phyloP scores from a whole-genome alignment of 352 stramenopile genomes.

The Hyaloperonospora brassicae region DNA sequence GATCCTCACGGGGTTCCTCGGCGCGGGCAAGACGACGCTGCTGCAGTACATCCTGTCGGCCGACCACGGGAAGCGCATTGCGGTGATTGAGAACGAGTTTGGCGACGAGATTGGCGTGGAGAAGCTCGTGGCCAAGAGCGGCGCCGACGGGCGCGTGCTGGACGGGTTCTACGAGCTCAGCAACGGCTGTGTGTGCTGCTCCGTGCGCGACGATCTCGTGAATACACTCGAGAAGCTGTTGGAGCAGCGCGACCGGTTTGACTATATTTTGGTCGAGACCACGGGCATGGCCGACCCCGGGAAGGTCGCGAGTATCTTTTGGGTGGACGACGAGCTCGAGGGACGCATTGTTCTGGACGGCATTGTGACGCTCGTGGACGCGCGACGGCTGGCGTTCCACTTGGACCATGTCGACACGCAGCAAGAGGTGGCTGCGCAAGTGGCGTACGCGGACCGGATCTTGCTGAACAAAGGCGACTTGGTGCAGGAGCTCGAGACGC shows the following conservation, averaged over 20 bases:
- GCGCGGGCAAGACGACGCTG: conserved; percentile 95
- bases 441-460: conserved; percentile 98
- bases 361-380: conserved; percentile 96
- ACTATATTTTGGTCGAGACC: conserved; percentile 93
- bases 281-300: conserved; percentile 91
- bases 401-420: conserved; percentile 45
- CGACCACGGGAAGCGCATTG: conserved; percentile 89
- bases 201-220: conserved; percentile 87
- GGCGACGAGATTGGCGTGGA: conserved; percentile 94
- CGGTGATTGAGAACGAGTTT: conserved; percentile 99
- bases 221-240: conserved; percentile 83
- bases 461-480: conserved; percentile 98
- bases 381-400: conserved; percentile 86
- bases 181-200: conserved; percentile 98
- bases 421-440: conserved; percentile 90
- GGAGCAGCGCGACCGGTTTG: conserved; percentile 66
- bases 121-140: conserved; percentile 81
- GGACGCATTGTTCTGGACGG: conserved; percentile 87
- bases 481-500: conserved; percentile 49
- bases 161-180: conserved; percentile 92
- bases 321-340: conserved; percentile 90
- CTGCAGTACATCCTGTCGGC: conserved; percentile 95
- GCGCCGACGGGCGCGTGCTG: conserved; percentile 49
- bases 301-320: conserved; percentile 94
- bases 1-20: conserved; percentile 94